Conservation (phyloP, 345 rosid species). For the Combretum micranthum region DNA sequence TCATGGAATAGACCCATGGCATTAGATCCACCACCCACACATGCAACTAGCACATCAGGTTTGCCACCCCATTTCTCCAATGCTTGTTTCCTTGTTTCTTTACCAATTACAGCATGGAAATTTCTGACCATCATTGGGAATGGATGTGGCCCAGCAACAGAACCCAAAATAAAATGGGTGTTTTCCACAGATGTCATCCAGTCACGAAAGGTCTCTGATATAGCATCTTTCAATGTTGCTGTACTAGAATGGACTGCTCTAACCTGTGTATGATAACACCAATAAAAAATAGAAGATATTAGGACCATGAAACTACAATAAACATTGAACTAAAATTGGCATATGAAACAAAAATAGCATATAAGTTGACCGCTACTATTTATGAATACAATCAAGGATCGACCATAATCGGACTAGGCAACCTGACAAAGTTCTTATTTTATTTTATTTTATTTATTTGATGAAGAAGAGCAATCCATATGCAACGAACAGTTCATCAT, state of each 20-base stretch:
- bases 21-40: slow-evolving; percentile 93
- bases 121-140: slow-evolving; percentile 96
- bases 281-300: not conserved
- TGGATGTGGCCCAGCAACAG: slow-evolving; percentile 98
- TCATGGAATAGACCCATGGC: slow-evolving; percentile 97
- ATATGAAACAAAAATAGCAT: not conserved
- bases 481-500: too few relatives aligned
- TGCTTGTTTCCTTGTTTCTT: slow-evolving; percentile 82
- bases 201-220: slow-evolving; percentile 71
- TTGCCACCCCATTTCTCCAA: slow-evolving; percentile 93
- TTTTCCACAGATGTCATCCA: slow-evolving; percentile 95
- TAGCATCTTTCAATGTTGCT: slow-evolving; percentile 67
- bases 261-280: slow-evolving; percentile 35
- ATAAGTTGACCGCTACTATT: not conserved
- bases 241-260: slow-evolving; percentile 67
- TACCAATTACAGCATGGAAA: slow-evolving; percentile 87
- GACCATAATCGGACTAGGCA: not conserved
- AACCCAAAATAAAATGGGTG: slow-evolving; percentile 87
- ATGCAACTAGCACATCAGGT: slow-evolving; percentile 88
- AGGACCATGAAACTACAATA: not conserved
- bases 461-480: too few relatives aligned
- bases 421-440: not conserved
- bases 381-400: too few relatives aligned
- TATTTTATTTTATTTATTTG: too few relatives aligned
- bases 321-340: not conserved